phyloP scores from a whole-genome alignment of 2,329 filamentous ascomycete species.

The Cladosporium sp. region DNA sequence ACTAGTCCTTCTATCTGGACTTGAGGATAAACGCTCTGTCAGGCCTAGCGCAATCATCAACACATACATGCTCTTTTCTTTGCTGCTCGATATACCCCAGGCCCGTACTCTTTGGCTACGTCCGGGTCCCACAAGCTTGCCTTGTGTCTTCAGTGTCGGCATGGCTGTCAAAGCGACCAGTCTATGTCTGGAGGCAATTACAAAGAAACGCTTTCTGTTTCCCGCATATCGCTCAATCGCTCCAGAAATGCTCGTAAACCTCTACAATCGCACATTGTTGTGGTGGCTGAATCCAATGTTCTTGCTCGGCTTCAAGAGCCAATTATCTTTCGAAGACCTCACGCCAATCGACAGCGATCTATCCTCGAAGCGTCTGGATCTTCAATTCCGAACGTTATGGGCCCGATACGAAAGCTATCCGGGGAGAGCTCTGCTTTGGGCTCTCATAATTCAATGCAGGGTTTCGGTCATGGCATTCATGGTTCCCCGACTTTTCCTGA shows the following conservation, averaged over 20 bases:
- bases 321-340: conserved; percentile 30
- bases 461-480: background rate
- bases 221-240: conserved; percentile 24
- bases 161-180: conserved; percentile 26
- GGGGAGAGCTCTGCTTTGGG: background rate
- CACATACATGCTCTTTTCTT: conserved; percentile 26
- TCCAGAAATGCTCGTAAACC: conserved; percentile 27
- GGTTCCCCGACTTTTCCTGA: conserved; percentile 3
- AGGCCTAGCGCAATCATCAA: conserved; percentile 28
- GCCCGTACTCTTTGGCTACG: conserved; percentile 30
- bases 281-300: conserved; percentile 43
- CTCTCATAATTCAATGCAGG: background rate
- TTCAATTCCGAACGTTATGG: background rate
- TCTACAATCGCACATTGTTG: conserved; percentile 35
- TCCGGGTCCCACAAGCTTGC: conserved; percentile 21
- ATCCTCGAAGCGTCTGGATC: conserved; percentile 22
- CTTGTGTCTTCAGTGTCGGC: conserved; percentile 24
- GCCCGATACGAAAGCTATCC: background rate
- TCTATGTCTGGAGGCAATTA: conserved; percentile 28
- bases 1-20: conserved; percentile 26
- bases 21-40: conserved; percentile 26
- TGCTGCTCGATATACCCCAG: conserved; percentile 28
- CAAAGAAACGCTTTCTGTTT: conserved; percentile 26
- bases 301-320: conserved; percentile 31
- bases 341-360: conserved; percentile 26